Conservation (phyloP, 768 basidiomycete species). For the Hygrophorus pudorinus region DNA sequence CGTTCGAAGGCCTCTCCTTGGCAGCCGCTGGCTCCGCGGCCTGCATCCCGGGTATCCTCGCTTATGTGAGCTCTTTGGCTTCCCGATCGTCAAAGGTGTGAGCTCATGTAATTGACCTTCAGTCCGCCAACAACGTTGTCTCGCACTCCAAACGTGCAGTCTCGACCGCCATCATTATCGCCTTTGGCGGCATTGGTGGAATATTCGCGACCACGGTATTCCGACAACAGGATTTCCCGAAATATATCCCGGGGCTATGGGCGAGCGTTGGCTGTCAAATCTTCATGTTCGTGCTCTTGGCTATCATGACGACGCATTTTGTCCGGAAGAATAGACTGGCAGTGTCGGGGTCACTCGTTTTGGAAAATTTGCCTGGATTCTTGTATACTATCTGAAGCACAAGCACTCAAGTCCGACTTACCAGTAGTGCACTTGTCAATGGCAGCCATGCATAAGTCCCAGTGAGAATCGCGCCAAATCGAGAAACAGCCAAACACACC, state of each 20-base stretch:
- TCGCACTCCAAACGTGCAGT: slow-evolving; percentile 41
- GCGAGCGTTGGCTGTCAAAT: slow-evolving; percentile 35
- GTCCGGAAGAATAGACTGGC: slow-evolving; percentile 24
- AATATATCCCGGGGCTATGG: slow-evolving; percentile 37
- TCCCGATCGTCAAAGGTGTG: neutral
- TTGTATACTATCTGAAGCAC: slow-evolving; percentile 30
- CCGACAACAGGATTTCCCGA: slow-evolving; percentile 34
- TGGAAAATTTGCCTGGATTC: slow-evolving; percentile 28
- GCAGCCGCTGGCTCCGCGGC: slow-evolving; percentile 35
- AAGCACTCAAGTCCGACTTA: no score
- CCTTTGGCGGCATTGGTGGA: slow-evolving; percentile 39
- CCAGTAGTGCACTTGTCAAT: no score
- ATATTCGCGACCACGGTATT: slow-evolving; percentile 38
- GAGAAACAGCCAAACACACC: no score
- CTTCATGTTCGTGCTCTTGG: slow-evolving; percentile 30
- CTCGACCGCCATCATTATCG: slow-evolving; percentile 36
- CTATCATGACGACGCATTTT: slow-evolving; percentile 28
- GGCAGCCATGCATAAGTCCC: no score
- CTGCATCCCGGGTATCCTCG: slow-evolving; percentile 36
- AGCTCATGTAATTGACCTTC: neutral
- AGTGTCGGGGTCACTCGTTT: slow-evolving; percentile 14
- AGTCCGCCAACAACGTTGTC: slow-evolving; percentile 42
- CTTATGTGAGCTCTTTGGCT: slow-evolving; percentile 29
- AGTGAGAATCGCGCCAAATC: no score
- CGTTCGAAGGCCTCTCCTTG: slow-evolving; percentile 32